Conservation (phyloP, 139 green algal genomes). For the Chlamydomonas incerta region DNA sequence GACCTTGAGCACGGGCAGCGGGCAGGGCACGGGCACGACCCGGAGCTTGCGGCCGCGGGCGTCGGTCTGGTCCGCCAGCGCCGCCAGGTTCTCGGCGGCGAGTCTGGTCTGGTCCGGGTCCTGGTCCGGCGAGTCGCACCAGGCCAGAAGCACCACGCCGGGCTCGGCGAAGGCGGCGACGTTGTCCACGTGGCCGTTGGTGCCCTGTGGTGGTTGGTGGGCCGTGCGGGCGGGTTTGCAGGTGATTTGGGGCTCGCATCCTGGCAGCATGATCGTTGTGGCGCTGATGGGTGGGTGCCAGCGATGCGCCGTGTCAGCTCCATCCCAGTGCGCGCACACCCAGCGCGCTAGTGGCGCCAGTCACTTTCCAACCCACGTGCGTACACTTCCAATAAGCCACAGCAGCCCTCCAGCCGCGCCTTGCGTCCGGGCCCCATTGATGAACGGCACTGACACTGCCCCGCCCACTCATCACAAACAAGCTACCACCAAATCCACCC, state of each 20-base stretch:
- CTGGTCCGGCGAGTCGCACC: slow-evolving; percentile 67
- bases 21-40: not conserved
- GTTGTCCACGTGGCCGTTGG: slow-evolving; percentile 87
- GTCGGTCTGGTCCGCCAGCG: not conserved
- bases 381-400: too few species aligned
- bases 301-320: too few species aligned
- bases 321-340: too few species aligned
- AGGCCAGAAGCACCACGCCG: slow-evolving; percentile 75
- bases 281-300: too few species aligned
- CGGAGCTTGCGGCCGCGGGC: not conserved
- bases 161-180: slow-evolving; percentile 74
- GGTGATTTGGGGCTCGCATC: too few species aligned
- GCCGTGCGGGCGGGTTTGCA: too few species aligned
- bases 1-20: not conserved
- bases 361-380: too few species aligned
- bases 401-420: too few species aligned
- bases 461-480: not conserved
- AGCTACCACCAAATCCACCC: not conserved
- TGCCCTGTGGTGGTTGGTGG: not conserved
- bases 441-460: too few species aligned
- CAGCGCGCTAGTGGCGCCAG: too few species aligned
- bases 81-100: not conserved
- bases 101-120: slow-evolving; percentile 60
- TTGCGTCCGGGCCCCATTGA: too few species aligned
- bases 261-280: too few species aligned